phyloP scores from a whole-genome alignment of 331 rosid genomes.

The Malus hybrid region DNA sequence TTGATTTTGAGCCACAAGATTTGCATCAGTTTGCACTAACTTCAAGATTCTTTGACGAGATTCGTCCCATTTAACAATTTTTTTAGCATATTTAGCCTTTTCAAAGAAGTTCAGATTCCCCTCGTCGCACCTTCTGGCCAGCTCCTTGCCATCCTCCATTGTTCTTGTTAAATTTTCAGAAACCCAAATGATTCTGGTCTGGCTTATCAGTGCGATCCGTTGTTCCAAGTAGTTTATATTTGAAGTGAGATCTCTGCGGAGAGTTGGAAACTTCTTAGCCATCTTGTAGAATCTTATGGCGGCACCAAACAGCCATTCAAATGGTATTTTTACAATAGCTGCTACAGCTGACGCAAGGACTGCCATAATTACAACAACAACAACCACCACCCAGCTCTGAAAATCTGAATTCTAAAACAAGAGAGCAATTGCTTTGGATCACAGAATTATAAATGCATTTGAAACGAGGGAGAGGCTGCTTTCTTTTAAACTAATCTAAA shows the following conservation, averaged over 20 bases:
- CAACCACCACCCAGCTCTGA: neutral
- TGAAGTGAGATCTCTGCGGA: neutral
- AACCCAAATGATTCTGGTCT: neutral
- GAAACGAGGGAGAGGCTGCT: neutral
- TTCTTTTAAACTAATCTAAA: too few relatives aligned
- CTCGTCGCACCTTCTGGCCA: neutral
- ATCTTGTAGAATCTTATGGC: neutral
- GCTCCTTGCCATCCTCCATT: neutral
- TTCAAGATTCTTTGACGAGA: neutral
- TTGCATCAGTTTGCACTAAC: neutral
- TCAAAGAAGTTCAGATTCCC: accelerated
- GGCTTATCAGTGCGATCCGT: neutral
- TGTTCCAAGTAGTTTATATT: neutral
- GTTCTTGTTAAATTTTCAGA: neutral
- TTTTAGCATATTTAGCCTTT: too few relatives aligned
- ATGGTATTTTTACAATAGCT: neutral
- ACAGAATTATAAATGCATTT: neutral
- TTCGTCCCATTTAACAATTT: neutral
- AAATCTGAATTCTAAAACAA: neutral
- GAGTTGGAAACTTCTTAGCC: neutral
- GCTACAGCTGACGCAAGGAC: neutral
- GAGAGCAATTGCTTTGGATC: neutral
- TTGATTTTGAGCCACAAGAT: neutral
- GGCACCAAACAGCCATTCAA: neutral
- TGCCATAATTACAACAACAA: neutral